These are phyloP conservation scores for Jamesozyma jinghongensis DNA, from an alignment of 805 yeast genomes.

Conservation along the genomic window DNA sequence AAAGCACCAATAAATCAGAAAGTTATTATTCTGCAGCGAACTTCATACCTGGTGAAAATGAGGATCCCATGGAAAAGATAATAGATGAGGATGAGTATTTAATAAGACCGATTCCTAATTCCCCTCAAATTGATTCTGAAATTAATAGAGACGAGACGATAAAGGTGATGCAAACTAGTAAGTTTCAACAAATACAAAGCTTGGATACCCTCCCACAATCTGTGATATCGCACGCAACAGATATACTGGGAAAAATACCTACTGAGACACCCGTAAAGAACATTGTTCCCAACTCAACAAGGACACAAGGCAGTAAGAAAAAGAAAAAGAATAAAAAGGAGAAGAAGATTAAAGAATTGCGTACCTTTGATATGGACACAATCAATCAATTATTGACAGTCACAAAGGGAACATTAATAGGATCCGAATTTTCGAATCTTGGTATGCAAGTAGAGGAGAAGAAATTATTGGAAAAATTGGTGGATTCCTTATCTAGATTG, in stretches of 20 bases:
- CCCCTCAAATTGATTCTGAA: slow-evolving; percentile 5
- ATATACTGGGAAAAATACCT: too few relatives aligned
- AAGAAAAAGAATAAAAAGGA: not conserved
- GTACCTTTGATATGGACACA: slow-evolving; percentile 24
- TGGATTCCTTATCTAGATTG: slow-evolving; percentile 73
- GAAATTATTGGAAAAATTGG: slow-evolving; percentile 69
- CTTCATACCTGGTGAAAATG: slow-evolving; percentile 4
- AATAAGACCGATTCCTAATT: slow-evolving; percentile 19
- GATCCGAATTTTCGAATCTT: slow-evolving; percentile 59
- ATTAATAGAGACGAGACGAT: not conserved
- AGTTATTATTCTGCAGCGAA: slow-evolving; percentile 23
- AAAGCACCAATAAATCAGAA: slow-evolving; percentile 12
- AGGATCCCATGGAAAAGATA: slow-evolving; percentile 1
- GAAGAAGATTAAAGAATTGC: slow-evolving; percentile 1
- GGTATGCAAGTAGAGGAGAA: slow-evolving; percentile 70
- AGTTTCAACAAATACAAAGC: too few relatives aligned
- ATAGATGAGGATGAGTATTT: slow-evolving; percentile 12
- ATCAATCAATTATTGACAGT: slow-evolving; percentile 30
- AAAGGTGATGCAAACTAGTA: not conserved
- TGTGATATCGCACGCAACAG: too few relatives aligned
- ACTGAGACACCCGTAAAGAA: too few relatives aligned
- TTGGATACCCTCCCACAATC: too few relatives aligned
- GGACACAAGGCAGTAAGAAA: too few relatives aligned
- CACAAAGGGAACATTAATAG: slow-evolving; percentile 34
- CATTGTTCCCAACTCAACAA: too few relatives aligned